Base-by-base conservation (phyloP, 805 yeast species). In the Yamadazyma olivae region DNA sequence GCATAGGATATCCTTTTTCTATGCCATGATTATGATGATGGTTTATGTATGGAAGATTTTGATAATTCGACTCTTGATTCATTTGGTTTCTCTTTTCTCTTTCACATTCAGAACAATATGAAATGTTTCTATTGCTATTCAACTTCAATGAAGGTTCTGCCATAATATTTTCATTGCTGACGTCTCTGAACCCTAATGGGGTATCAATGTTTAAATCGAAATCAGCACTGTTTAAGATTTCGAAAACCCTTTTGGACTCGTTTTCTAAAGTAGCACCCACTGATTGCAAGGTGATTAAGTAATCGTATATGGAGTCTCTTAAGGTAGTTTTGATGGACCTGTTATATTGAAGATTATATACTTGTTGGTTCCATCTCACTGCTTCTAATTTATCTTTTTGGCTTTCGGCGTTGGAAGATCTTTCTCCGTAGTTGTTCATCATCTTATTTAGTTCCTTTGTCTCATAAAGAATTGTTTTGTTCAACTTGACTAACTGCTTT, bases 301-400 rank as follows among this genome's bases (percentile, higher is more conserved):
- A 77, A 30, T 75, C 78, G 8, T 57, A 52, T 8, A 75, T 49
- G 1, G 78, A 56, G 13, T 65, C 68, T 39, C 64, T 70, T 42
- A 79, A 59, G 9, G 68, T 66, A 18, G 54, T 61, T 29, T 64
- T 62, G 16, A 79, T 69, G 0, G 78, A 61, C 30, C 76, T 62
- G 6, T 63, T 57, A 32, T 69, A 62, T 48, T 79, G 83, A 20
- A 64, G 71, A 40, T 73, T 73, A 5, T 75, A 74, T 16, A 77
- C 72, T 36, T 67, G 75, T n/a, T 74, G 59, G 24, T 75, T 68
- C 41, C 70, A 65, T 28, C 65, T 64, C 37, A 70, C 56, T 43
- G 74, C 78, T 49, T 78, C 83, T 22, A 78, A 50, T 35, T 65
- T 62, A 46, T 79, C 85, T 20, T 27, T 30, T 13, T 32, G 20